Percentiles rank a stretch among this genome's conserved stretches.
Evolutionary conservation across 2,329 filamentous ascomycete genomes (phyloP).

Genomic region (Bimuria novae-zelandiae): DNA sequence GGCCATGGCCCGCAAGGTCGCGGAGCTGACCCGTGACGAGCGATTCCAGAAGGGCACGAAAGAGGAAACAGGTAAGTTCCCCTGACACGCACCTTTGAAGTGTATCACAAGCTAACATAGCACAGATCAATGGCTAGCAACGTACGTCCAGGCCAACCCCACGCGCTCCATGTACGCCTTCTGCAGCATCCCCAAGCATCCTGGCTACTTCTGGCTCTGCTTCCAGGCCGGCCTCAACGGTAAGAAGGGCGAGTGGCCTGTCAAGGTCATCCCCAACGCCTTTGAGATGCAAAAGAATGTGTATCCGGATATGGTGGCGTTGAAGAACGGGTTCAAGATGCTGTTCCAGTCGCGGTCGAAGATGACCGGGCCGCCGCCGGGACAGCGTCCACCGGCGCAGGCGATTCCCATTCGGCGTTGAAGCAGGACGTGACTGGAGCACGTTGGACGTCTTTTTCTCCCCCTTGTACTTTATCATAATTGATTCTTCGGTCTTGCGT

Average conservation of each 20-base stretch:
- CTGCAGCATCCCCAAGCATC: conserved; percentile 88
- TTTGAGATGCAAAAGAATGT: conserved; percentile 87
- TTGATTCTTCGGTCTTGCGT: too few species aligned
- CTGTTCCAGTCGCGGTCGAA: conserved; percentile 56
- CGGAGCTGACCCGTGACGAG: conserved; percentile 92
- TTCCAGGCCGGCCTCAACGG: conserved; percentile 88
- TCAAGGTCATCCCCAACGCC: conserved; percentile 89
- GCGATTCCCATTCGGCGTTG: conserved; percentile 3
- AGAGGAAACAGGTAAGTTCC: conserved; percentile 77
- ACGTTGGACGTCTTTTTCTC: too few species aligned
- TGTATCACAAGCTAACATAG: conserved; percentile 16
- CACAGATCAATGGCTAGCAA: conserved; percentile 90
- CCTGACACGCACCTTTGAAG: neutral
- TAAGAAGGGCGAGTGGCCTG: conserved; percentile 75
- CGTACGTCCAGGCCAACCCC: conserved; percentile 95
- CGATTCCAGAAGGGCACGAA: conserved; percentile 86
- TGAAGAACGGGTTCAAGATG: conserved; percentile 97
- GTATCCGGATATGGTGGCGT: conserved; percentile 91
- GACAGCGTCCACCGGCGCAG: neutral
- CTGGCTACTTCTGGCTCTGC: conserved; percentile 93
- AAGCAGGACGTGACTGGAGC: too few species aligned
- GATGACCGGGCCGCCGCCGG: neutral
- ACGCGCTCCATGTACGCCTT: conserved; percentile 93
- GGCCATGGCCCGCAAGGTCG: conserved; percentile 96
- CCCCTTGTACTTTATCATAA: too few species aligned